Percentiles rank a stretch among this genome's conserved stretches.
phyloP scores from a whole-genome alignment of 306 rosid species.

The Cicer judaicum region DNA sequence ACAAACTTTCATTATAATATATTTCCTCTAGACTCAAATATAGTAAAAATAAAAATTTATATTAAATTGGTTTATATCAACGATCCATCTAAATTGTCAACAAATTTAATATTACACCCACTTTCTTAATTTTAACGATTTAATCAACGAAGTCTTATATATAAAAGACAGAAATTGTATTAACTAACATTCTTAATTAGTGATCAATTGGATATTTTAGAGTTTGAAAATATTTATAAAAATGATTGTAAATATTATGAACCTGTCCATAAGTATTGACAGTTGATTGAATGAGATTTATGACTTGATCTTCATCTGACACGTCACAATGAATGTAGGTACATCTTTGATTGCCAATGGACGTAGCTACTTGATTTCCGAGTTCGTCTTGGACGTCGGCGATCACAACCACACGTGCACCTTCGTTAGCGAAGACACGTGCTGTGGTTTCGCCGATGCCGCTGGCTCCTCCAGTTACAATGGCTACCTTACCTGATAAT shows the following conservation, averaged over 20 bases:
- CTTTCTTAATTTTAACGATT: no score
- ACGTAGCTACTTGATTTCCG: slow-evolving; percentile 45
- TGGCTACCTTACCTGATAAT: slow-evolving; percentile 54
- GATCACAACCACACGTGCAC: slow-evolving; percentile 51
- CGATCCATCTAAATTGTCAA: no score
- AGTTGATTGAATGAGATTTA: slow-evolving; percentile 42
- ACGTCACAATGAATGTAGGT: slow-evolving; percentile 64
- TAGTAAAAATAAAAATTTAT: no score
- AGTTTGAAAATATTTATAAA: no score
- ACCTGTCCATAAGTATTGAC: slow-evolving; percentile 45
- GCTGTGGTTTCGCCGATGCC: slow-evolving; percentile 71
- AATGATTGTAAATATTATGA: background rate
- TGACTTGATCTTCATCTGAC: slow-evolving; percentile 56
- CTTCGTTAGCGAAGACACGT: slow-evolving; percentile 45
- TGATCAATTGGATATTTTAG: no score
- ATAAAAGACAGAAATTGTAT: no score
- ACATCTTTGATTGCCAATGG: slow-evolving; percentile 53
- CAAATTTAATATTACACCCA: no score
- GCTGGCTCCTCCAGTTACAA: slow-evolving; percentile 65
- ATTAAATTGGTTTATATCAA: no score
- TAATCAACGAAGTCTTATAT: no score
- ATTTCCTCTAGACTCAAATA: no score
- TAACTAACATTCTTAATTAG: no score
- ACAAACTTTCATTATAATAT: background rate
- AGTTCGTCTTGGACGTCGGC: slow-evolving; percentile 59